Conservation (phyloP, 1,139 yeast species). For the Saccharomyces pastorianus region DNA sequence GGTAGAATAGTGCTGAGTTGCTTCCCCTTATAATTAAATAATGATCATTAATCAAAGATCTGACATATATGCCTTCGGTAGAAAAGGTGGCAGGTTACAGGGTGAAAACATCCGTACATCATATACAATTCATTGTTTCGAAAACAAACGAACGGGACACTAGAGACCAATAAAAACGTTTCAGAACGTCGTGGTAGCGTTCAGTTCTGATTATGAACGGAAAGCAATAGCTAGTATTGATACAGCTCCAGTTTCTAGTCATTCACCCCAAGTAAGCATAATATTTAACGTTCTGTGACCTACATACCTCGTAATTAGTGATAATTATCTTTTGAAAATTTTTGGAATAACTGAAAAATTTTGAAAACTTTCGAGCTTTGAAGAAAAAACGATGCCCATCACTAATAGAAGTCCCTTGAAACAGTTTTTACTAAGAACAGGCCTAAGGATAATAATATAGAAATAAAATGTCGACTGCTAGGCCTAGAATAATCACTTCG, state of each 20-base stretch:
- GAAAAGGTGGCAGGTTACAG: neutral
- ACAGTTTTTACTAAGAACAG: neutral
- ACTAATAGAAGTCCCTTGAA: neutral
- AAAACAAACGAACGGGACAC: neutral
- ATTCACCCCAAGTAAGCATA: neutral
- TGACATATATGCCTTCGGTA: neutral
- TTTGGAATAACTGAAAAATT: constrained; percentile 2
- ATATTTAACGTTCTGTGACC: neutral
- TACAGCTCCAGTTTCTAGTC: neutral
- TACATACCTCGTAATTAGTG: neutral
- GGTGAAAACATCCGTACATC: neutral
- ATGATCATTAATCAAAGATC: neutral
- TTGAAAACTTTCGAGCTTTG: neutral
- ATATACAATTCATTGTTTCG: neutral
- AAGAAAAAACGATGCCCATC: neutral
- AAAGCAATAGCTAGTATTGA: neutral
- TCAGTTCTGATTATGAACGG: neutral
- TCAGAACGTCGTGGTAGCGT: neutral
- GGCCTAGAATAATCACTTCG: constrained; percentile 58
- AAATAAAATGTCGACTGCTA: constrained; percentile 37
- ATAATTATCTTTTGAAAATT: neutral
- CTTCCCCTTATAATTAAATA: neutral
- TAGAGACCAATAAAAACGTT: neutral
- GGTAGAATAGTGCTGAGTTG: neutral
- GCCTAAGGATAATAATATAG: neutral